Conservation (phyloP, 768 basidiomycete species). For the Tylopilus plumbeoviolaceoides region DNA sequence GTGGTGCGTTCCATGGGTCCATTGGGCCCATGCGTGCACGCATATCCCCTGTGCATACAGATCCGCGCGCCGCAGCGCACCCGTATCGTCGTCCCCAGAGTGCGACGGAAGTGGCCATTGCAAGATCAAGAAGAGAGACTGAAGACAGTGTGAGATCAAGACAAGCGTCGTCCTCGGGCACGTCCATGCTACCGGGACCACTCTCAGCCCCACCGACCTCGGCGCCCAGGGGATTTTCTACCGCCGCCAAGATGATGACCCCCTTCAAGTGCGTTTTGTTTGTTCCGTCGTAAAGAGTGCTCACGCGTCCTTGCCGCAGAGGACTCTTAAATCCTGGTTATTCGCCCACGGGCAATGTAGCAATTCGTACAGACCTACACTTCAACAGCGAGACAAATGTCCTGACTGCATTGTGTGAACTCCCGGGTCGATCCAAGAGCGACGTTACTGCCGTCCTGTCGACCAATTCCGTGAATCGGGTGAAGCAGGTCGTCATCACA, state of each 20-base stretch:
- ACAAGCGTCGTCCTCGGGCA: conserved; percentile 13
- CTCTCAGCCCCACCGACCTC: not conserved
- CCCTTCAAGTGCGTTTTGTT: conserved; percentile 22
- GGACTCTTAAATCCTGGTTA: conserved; percentile 28
- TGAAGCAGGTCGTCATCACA: conserved; percentile 55
- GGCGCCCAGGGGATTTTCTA: conserved; percentile 1
- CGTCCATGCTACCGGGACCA: conserved; percentile 11
- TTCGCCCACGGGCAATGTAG: conserved; percentile 27
- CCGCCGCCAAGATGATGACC: conserved; percentile 7
- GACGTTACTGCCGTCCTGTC: conserved; percentile 59
- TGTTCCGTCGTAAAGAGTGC: not conserved
- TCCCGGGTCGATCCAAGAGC: conserved; percentile 59
- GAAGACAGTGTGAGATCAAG: conserved; percentile 32
- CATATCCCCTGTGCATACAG: conserved; percentile 23
- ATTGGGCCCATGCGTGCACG: conserved; percentile 27
- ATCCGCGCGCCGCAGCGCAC: conserved; percentile 19
- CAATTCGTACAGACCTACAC: conserved; percentile 59
- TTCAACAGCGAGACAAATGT: conserved; percentile 49
- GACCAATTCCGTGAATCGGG: conserved; percentile 56
- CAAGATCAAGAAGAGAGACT: conserved; percentile 28
- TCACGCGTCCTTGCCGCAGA: conserved; percentile 12
- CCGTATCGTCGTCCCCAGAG: conserved; percentile 31
- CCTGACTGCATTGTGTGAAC: conserved; percentile 60
- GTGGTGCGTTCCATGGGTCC: conserved; percentile 9
- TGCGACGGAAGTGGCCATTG: conserved; percentile 19